These are phyloP conservation scores for Cordyceps cateniannulata DNA, from an alignment of 2,329 filamentous ascomycete species.

Conservation along the genomic window DNA sequence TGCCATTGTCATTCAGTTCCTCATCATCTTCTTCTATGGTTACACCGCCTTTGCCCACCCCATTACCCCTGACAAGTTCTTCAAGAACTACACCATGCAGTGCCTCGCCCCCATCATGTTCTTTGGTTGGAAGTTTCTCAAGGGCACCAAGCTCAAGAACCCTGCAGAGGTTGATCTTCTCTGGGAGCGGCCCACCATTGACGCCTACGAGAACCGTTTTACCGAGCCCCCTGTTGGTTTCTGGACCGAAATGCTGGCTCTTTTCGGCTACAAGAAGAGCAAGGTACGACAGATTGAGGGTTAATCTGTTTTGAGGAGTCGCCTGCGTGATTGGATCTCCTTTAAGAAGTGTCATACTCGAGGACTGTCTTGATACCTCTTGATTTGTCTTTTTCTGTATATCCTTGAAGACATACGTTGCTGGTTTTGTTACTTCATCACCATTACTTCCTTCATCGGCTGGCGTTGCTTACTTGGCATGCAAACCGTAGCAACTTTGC, in stretches of 20 bases:
- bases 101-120: conserved; percentile 48
- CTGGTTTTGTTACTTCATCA: neutral
- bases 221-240: conserved; percentile 43
- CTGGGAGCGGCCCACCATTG: conserved; percentile 54
- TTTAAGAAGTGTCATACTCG: neutral
- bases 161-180: conserved; percentile 52
- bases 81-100: conserved; percentile 52
- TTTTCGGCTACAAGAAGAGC: conserved; percentile 26
- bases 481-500: no score
- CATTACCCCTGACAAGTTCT: conserved; percentile 43
- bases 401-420: neutral
- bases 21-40: conserved; percentile 46
- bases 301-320: conserved; percentile 14
- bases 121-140: conserved; percentile 56
- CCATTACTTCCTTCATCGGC: neutral
- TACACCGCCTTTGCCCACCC: conserved; percentile 42
- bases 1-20: conserved; percentile 33
- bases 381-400: neutral
- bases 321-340: neutral
- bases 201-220: conserved; percentile 50
- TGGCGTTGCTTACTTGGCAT: no score
- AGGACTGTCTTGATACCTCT: neutral
- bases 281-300: conserved; percentile 16
- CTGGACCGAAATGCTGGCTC: conserved; percentile 48
- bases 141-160: conserved; percentile 48